Conservation (phyloP, 225 moss, liverwort and hornwort species). For the Antitrichia curtipendula region DNA sequence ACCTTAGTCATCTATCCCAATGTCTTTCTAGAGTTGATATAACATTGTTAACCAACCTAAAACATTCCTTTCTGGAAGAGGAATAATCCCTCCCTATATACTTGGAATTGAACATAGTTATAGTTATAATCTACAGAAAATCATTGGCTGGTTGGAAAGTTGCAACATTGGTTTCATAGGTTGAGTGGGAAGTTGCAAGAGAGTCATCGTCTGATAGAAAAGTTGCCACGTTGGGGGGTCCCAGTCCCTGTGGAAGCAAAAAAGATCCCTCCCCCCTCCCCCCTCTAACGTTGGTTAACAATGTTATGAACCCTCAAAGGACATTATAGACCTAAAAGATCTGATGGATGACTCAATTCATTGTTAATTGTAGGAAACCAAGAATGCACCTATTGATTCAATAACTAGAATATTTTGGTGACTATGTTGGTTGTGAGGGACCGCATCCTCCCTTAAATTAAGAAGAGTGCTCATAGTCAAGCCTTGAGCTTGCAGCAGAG, state of each 20-base stretch:
- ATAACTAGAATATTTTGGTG: background rate
- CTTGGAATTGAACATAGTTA: accelerated
- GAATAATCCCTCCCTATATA: too few relatives aligned
- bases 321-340: accelerated
- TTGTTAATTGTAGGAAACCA: background rate
- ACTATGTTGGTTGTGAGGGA: accelerated
- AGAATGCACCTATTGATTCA: background rate
- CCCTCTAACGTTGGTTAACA: too few relatives aligned
- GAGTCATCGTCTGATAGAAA: too few relatives aligned
- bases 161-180: too few relatives aligned
- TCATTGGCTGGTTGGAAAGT: too few relatives aligned
- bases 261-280: too few relatives aligned
- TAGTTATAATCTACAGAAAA: too few relatives aligned
- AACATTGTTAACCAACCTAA: too few relatives aligned
- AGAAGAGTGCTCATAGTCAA: background rate
- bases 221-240: too few relatives aligned
- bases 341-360: accelerated
- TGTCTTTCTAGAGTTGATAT: accelerated
- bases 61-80: too few relatives aligned
- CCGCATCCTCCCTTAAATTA: accelerated
- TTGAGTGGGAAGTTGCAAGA: too few relatives aligned
- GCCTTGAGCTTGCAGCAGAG: background rate
- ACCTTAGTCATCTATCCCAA: background rate
- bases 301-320: background rate
- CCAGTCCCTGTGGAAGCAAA: too few relatives aligned